phyloP scores from a whole-genome alignment of 83 land plant species.

The Larix sibirica region DNA sequence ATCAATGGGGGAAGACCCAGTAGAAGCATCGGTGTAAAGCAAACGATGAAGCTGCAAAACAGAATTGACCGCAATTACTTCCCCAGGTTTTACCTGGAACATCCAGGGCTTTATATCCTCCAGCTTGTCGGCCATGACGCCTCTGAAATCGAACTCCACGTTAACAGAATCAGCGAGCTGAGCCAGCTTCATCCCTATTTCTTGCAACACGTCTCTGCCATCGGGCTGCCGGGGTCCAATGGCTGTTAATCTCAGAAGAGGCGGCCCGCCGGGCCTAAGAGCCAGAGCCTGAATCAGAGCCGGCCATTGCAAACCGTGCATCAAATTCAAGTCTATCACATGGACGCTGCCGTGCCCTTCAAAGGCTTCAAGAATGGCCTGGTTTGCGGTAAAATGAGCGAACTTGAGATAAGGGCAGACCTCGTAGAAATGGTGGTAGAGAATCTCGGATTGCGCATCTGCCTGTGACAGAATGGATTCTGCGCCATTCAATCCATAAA shows the following conservation, averaged over 20 bases:
- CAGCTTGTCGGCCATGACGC: constrained; percentile 38
- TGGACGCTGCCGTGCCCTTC: constrained; percentile 57
- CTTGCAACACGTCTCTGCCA: constrained; percentile 36
- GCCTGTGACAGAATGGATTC: not conserved
- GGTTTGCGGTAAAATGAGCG: constrained; percentile 96
- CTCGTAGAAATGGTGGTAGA: constrained; percentile 71
- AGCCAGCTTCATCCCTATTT: constrained; percentile 47
- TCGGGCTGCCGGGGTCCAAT: constrained; percentile 48
- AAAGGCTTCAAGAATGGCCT: constrained; percentile 90
- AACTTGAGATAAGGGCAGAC: constrained; percentile 84
- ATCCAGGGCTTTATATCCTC: constrained; percentile 56
- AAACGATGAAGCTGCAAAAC: constrained; percentile 44
- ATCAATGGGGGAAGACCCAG: constrained; percentile 26
- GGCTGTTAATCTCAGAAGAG: constrained; percentile 48
- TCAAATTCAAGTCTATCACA: constrained; percentile 75
- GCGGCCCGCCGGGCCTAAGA: constrained; percentile 52
- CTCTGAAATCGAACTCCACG: constrained; percentile 44
- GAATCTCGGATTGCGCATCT: constrained; percentile 35
- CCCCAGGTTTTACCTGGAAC: constrained; percentile 32
- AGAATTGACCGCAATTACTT: constrained; percentile 49
- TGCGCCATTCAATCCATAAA: constrained; percentile 18
- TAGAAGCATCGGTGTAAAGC: constrained; percentile 3
- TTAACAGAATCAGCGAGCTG: constrained; percentile 46
- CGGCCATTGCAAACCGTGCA: constrained; percentile 72
- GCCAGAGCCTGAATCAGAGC: constrained; percentile 67